Conservation (phyloP, 441 rosid species). For the Adansonia gregorii region DNA sequence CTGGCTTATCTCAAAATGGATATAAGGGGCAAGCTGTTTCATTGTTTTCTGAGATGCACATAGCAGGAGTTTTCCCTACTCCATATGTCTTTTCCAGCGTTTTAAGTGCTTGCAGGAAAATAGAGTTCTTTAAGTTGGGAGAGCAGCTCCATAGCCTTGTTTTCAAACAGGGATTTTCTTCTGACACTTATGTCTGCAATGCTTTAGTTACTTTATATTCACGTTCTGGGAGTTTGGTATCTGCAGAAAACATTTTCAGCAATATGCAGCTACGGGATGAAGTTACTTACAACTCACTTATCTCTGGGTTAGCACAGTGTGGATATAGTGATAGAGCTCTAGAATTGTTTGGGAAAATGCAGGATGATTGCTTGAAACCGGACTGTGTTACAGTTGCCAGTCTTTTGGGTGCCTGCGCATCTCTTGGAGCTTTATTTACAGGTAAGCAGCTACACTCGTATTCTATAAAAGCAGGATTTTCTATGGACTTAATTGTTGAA, state of each 20-base stretch:
- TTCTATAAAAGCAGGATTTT: conserved; percentile 69
- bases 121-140: conserved; percentile 57
- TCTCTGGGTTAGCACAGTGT: conserved; percentile 78
- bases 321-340: conserved; percentile 67
- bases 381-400: conserved; percentile 80
- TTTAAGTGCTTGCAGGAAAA: conserved; percentile 79
- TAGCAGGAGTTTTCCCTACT: conserved; percentile 54
- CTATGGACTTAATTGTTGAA: conserved; percentile 63
- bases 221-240: conserved; percentile 53
- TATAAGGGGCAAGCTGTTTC: conserved; percentile 58
- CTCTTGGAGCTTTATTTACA: conserved; percentile 45
- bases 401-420: conserved; percentile 75
- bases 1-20: conserved; percentile 74
- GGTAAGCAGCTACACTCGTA: conserved; percentile 80
- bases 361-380: conserved; percentile 71
- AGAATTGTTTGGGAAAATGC: conserved; percentile 73
- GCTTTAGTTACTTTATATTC: conserved; percentile 82
- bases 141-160: conserved; percentile 76
- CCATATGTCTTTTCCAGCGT: conserved; percentile 84
- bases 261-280: conserved; percentile 64
- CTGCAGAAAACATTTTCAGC: conserved; percentile 74
- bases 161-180: conserved; percentile 67
- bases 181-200: conserved; percentile 77
- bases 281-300: conserved; percentile 82
- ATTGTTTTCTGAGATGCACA: conserved; percentile 67